Conservation (phyloP, 2,329 filamentous ascomycete species). For the Penicillium sp. region DNA sequence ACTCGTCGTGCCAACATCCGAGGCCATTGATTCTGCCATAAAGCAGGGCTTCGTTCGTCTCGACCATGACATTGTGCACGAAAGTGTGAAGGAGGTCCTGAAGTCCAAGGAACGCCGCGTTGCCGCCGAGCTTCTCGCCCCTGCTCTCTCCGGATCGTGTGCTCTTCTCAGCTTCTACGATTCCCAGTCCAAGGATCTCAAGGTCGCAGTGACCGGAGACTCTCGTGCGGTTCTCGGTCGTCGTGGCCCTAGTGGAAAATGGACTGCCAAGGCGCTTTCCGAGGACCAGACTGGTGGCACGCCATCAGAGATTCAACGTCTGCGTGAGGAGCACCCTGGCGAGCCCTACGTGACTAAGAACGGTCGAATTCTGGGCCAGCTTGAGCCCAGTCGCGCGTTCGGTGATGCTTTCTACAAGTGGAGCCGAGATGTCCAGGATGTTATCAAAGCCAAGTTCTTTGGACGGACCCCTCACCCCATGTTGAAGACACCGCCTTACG, state of each 20-base stretch:
- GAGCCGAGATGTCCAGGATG: constrained; percentile 79
- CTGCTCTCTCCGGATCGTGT: constrained; percentile 94
- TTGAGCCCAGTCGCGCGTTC: constrained; percentile 92
- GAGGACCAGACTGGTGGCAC: constrained; percentile 93
- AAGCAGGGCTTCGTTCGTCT: constrained; percentile 86
- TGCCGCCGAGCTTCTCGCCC: constrained; percentile 87
- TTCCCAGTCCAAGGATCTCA: constrained; percentile 77
- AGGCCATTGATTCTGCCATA: constrained; percentile 85
- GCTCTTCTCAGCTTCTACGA: constrained; percentile 97
- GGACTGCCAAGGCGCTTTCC: constrained; percentile 86
- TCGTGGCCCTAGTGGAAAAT: constrained; percentile 76
- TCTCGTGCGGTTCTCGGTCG: constrained; percentile 92
- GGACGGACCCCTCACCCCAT: constrained; percentile 74
- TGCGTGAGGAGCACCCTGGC: constrained; percentile 83
- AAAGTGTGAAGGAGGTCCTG: constrained; percentile 87
- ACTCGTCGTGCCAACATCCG: constrained; percentile 67
- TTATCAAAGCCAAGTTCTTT: constrained; percentile 84
- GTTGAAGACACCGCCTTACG: constrained; percentile 90
- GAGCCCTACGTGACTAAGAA: constrained; percentile 86
- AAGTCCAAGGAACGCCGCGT: constrained; percentile 87
- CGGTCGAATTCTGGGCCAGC: constrained; percentile 84
- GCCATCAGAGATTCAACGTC: constrained; percentile 75
- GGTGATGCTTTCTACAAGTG: constrained; percentile 98
- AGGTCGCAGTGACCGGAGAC: constrained; percentile 95
- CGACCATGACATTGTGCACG: constrained; percentile 92